Evolutionary conservation across 495 filamentous ascomycete genomes (phyloP).

Genomic region (Hyaloscypha bicolor): DNA sequence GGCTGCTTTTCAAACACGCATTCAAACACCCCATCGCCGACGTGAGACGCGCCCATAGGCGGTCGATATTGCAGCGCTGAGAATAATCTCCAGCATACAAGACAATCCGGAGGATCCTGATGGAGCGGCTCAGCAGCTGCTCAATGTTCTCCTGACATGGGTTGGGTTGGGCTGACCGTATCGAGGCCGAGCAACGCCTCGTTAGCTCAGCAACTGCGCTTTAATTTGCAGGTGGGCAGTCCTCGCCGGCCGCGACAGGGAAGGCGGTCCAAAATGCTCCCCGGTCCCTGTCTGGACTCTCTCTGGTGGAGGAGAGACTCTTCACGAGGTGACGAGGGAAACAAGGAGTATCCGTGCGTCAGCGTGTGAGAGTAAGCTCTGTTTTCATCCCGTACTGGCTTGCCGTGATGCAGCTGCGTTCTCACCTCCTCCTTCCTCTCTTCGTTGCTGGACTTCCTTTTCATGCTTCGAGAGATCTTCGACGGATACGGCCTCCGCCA

Average conservation of each 20-base stretch:
- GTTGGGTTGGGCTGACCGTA: neutral
- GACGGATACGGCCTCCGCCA: neutral
- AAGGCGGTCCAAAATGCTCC: neutral
- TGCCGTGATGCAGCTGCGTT: neutral
- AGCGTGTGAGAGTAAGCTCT: neutral
- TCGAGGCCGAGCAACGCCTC: neutral
- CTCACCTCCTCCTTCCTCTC: neutral
- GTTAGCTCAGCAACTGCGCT: neutral
- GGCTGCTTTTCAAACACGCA: slow-evolving; percentile 1
- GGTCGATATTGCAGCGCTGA: neutral
- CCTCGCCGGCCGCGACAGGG: neutral
- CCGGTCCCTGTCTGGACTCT: neutral
- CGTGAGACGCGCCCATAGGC: neutral
- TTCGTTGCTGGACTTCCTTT: neutral
- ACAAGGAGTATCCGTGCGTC: neutral
- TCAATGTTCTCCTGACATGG: neutral
- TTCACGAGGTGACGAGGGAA: neutral
- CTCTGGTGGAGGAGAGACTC: neutral
- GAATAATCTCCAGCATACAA: neutral
- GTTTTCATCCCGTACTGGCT: neutral
- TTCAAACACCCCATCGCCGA: neutral
- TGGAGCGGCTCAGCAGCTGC: neutral
- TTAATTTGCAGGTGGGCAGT: neutral
- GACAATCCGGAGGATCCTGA: neutral
- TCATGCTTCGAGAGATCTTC: slow-evolving; percentile 1